Evolutionary conservation across 129 eudicot species (phyloP).

Genomic region (Artemisia tridentata): DNA sequence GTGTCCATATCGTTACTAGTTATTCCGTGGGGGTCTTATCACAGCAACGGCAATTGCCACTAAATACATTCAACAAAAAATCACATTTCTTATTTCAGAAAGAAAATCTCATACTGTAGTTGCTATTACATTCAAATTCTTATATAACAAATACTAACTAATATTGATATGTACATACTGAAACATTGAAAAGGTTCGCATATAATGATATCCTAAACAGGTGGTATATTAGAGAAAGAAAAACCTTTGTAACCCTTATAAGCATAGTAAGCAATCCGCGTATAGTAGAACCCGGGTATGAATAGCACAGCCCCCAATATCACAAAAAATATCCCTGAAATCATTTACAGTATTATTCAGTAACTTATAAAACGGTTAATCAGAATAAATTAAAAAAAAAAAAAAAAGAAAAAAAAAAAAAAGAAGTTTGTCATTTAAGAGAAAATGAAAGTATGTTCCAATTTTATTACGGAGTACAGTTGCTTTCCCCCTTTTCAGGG

Average conservation of each 20-base stretch:
- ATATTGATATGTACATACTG: no score
- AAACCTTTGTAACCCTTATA: slow-evolving; percentile 98
- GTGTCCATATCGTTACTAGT: no score
- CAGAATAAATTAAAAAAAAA: no score
- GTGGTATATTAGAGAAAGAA: slow-evolving; percentile 84
- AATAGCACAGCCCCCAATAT: slow-evolving; percentile 77
- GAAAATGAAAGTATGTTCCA: no score
- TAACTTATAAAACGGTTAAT: no score
- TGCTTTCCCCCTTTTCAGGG: no score
- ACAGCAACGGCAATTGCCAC: background rate
- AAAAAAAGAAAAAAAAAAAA: no score
- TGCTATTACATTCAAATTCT: slow-evolving; percentile 22
- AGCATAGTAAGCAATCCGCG: slow-evolving; percentile 94
- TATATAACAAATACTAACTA: background rate
- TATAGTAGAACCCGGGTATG: slow-evolving; percentile 90
- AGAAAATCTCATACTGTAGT: slow-evolving; percentile 12
- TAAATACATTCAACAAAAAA: slow-evolving; percentile 13
- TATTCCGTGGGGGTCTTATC: no score
- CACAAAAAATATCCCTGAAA: slow-evolving; percentile 76
- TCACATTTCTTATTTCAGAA: slow-evolving; percentile 4
- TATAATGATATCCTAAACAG: slow-evolving; percentile 45
- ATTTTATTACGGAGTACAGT: no score
- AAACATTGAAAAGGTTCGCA: no score
- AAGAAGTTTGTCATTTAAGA: no score
- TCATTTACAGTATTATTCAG: background rate